phyloP scores from a whole-genome alignment of 495 filamentous ascomycete species.

The Annulohypoxylon maeteangense region DNA sequence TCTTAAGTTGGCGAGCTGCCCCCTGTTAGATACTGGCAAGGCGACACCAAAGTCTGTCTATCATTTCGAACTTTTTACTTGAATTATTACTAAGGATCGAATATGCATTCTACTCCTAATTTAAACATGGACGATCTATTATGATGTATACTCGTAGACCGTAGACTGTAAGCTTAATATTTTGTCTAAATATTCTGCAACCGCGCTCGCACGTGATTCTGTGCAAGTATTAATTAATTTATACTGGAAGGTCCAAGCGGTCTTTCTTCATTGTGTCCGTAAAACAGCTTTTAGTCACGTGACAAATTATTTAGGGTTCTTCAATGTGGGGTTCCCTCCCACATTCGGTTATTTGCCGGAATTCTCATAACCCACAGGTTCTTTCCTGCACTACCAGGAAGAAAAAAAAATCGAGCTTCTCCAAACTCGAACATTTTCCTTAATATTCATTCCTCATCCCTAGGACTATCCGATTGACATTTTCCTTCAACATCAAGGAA shows the following conservation, averaged over 20 bases:
- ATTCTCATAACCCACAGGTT: conserved; percentile 41
- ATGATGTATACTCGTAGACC: not conserved
- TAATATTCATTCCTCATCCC: conserved; percentile 40
- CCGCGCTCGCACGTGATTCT: not conserved
- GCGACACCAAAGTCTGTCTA: conserved; percentile 38
- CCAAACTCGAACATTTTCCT: conserved; percentile 38
- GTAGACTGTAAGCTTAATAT: too few species aligned
- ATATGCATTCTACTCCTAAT: conserved; percentile 11
- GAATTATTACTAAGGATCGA: conserved; percentile 23
- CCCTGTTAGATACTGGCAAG: conserved; percentile 40
- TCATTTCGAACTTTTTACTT: conserved; percentile 37
- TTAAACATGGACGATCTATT: not conserved
- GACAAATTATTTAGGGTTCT: conserved; percentile 34
- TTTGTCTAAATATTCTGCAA: not conserved
- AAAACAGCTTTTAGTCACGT: conserved; percentile 18
- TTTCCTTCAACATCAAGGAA: conserved; percentile 46
- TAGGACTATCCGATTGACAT: conserved; percentile 46
- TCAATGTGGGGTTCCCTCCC: conserved; percentile 8
- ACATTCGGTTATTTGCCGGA: conserved; percentile 48
- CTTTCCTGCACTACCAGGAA: conserved; percentile 20
- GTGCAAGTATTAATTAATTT: too few species aligned
- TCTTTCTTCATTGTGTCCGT: too few species aligned
- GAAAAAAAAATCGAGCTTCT: conserved; percentile 39
- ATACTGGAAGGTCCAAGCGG: not conserved
- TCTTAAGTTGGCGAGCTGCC: conserved; percentile 33